phyloP scores from a whole-genome alignment of 805 yeast species.

The Allodekkera sacchari region DNA sequence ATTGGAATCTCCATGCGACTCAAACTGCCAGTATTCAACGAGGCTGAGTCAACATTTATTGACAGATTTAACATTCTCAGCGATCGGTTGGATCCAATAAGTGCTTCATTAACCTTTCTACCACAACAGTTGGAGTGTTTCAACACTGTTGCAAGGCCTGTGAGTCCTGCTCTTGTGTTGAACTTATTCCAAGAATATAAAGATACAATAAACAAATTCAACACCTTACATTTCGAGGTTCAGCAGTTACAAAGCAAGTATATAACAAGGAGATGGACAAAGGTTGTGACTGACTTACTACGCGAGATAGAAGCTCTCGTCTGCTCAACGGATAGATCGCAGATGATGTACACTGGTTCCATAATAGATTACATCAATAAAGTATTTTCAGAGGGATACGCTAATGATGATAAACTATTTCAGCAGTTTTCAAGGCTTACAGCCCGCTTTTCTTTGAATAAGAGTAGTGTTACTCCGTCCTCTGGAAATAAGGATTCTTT shows the following conservation, averaged over 20 bases:
- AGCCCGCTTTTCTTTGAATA: slow-evolving; percentile 4
- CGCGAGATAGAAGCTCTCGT: slow-evolving; percentile 30
- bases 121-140: slow-evolving; percentile 42
- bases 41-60: slow-evolving; percentile 3
- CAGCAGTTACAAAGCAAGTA: slow-evolving; percentile 34
- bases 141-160: slow-evolving; percentile 20
- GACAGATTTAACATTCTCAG: slow-evolving; percentile 1
- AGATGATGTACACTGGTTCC: slow-evolving; percentile 1
- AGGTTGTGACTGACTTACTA: slow-evolving; percentile 39
- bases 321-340: slow-evolving; percentile 17
- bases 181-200: slow-evolving; percentile 31
- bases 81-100: slow-evolving; percentile 40
- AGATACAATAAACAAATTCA: slow-evolving; percentile 31
- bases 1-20: too few species aligned
- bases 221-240: slow-evolving; percentile 33
- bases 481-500: too few species aligned
- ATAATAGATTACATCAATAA: slow-evolving; percentile 5
- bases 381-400: slow-evolving; percentile 4
- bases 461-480: too few species aligned
- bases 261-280: slow-evolving; percentile 52
- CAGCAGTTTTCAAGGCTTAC: slow-evolving; percentile 1
- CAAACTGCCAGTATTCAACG: slow-evolving; percentile 3
- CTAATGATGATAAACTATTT: background rate
- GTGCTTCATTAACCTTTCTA: slow-evolving; percentile 42
- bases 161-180: slow-evolving; percentile 24